Conservation (phyloP, 805 yeast species). For the Metschnikowia kofuensis region DNA sequence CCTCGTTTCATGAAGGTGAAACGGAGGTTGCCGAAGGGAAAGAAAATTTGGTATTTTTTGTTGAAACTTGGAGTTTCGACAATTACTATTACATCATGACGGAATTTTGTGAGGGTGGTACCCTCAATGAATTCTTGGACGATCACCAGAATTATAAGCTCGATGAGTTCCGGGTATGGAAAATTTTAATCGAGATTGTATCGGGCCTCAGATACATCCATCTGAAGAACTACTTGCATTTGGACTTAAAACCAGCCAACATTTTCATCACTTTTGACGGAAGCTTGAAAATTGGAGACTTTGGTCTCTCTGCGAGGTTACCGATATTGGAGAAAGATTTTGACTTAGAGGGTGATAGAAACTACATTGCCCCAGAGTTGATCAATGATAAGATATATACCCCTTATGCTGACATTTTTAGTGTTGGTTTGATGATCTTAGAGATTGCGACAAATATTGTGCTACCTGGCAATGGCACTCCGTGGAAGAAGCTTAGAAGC, state of each 20-base stretch:
- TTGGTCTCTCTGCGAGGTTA: slow-evolving; percentile 84
- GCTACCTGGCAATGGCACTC: slow-evolving; percentile 91
- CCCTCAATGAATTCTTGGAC: slow-evolving; percentile 72
- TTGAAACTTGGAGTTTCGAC: slow-evolving; percentile 82
- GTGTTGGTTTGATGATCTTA: slow-evolving; percentile 89
- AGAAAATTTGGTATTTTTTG: slow-evolving; percentile 73
- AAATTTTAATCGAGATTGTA: slow-evolving; percentile 79
- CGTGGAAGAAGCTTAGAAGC: slow-evolving; percentile 93
- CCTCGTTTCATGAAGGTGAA: slow-evolving; percentile 38
- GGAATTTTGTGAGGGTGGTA: slow-evolving; percentile 93
- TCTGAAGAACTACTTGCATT: slow-evolving; percentile 66
- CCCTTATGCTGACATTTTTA: slow-evolving; percentile 90
- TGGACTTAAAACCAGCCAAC: slow-evolving; percentile 95
- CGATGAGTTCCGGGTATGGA: slow-evolving; percentile 98
- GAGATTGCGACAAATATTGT: slow-evolving; percentile 96
- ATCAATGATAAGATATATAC: slow-evolving; percentile 79
- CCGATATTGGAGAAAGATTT: slow-evolving; percentile 66
- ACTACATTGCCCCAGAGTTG: slow-evolving; percentile 96
- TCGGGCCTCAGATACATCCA: slow-evolving; percentile 82
- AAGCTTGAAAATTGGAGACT: slow-evolving; percentile 88
- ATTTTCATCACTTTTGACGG: slow-evolving; percentile 95
- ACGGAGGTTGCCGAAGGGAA: slow-evolving; percentile 56
- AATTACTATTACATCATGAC: slow-evolving; percentile 86
- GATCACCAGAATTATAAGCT: slow-evolving; percentile 70
- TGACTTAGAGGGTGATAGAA: slow-evolving; percentile 96